These are phyloP conservation scores for Acacia crassicarpa DNA, from an alignment of 306 rosid species.

Conservation along the genomic window DNA sequence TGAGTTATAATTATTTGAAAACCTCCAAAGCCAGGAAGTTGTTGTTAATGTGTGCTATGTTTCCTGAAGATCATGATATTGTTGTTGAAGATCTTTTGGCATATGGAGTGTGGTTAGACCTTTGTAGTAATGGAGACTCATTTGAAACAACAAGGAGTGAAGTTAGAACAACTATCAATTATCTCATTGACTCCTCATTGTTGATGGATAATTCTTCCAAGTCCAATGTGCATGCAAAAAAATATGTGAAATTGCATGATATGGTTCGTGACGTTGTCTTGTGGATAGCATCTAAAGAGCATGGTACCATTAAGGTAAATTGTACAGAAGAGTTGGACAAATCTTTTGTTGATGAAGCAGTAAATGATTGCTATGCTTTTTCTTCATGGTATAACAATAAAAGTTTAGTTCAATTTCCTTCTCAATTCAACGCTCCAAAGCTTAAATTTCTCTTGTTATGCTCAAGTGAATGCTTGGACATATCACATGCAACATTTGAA, in stretches of 20 bases:
- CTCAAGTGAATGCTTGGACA: fast-evolving
- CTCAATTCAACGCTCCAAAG: not conserved
- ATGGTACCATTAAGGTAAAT: not conserved
- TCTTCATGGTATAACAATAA: not conserved
- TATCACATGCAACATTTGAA: not conserved
- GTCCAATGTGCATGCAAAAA: fast-evolving
- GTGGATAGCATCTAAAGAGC: not conserved
- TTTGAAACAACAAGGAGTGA: not conserved
- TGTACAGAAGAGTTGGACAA: not conserved
- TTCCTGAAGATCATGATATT: not conserved
- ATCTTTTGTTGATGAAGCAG: not conserved
- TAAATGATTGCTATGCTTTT: not conserved
- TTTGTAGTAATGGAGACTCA: not conserved
- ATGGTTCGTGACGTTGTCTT: not conserved
- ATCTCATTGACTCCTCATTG: not conserved
- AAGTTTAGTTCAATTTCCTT: not conserved
- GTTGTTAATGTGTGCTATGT: not conserved
- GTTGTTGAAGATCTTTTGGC: not conserved
- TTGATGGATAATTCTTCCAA: not conserved
- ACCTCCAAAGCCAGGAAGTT: not conserved
- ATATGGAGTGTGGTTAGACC: not conserved
- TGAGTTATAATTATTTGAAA: not conserved
- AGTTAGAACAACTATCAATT: not conserved
- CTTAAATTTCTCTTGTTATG: not conserved
- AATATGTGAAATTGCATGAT: not conserved